A percentile compares a stretch with the other conserved stretches of the same genome.
These are phyloP conservation scores for Kluyveromyces marxianus DNA, from an alignment of 1,139 yeast species.

Conservation along the genomic window DNA sequence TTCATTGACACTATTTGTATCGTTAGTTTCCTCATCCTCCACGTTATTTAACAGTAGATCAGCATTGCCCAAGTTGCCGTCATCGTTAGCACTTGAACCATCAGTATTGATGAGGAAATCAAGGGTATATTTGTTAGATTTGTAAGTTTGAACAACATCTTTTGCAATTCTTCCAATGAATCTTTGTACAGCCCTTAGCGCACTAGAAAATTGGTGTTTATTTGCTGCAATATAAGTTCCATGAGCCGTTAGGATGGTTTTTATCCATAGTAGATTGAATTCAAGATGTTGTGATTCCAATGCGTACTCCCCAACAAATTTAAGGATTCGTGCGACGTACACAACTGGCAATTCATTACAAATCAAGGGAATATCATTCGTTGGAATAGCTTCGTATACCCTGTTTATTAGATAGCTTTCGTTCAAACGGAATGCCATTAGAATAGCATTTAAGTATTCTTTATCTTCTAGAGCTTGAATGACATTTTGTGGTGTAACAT, in stretches of 20 bases:
- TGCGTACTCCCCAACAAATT: conserved; percentile 63
- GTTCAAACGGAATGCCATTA: conserved; percentile 90
- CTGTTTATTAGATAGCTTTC: conserved; percentile 66
- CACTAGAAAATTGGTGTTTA: conserved; percentile 57
- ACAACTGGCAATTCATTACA: conserved; percentile 65
- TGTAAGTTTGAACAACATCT: conserved; percentile 54
- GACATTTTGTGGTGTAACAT: conserved; percentile 78
- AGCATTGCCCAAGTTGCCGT: too few species aligned
- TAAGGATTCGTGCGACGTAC: conserved; percentile 60
- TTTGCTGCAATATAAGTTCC: conserved; percentile 65
- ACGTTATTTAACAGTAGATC: background rate
- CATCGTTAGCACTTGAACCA: conserved; percentile 13
- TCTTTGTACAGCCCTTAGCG: conserved; percentile 66
- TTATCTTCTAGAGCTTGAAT: conserved; percentile 54
- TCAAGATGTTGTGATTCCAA: conserved; percentile 82
- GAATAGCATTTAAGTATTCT: conserved; percentile 72
- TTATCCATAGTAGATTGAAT: conserved; percentile 76
- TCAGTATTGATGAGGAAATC: conserved; percentile 36
- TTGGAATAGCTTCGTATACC: conserved; percentile 71
- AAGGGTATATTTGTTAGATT: conserved; percentile 48
- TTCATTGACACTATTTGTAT: conserved; percentile 3
- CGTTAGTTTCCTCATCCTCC: conserved; percentile 26
- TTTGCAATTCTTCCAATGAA: conserved; percentile 69
- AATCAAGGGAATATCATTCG: conserved; percentile 61
- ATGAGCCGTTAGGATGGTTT: conserved; percentile 57